Evolutionary conservation across 176 grass and related monocot genomes (phyloP), one percentile per base, ranked within the genome.

Genomic region (Puya raimondii): DNA sequence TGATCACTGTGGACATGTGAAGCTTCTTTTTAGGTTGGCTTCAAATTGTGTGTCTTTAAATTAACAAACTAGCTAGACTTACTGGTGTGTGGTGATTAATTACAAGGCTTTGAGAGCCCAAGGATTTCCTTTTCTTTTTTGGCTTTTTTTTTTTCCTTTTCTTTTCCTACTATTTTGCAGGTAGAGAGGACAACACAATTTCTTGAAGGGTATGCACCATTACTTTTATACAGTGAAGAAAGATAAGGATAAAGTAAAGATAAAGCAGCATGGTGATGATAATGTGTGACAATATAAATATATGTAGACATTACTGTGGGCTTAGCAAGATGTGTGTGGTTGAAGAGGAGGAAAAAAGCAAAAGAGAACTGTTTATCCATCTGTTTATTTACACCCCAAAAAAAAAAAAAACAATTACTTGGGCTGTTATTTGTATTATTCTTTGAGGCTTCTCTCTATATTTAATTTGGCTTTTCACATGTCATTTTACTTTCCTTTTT

Each of bases 21-120:
- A 67, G 65, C 65, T 48, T 67, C 65, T 67, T 67, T 67, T 67
- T 67, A 47, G 65, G 65, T 47, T 49, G 42, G 65, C 65, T 67
- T 67, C 65, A 49, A 47, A 47, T 47, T 26, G 15, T 56, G 26
- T 42, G 23, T 67, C 14, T 61, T 20, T 22, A 18, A 59, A 61
- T 61, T 61, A 61, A 18, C 56, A 61, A 18, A 18, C 56, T 18
- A 61, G 21, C 56, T 61, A 61, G 56, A 20, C n/a, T 61, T 61
- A 9, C 56, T 61, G 16, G 16, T 61, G 10, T 20, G 7, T 61
- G 17, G 16, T 61, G 17, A 8, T 61, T 20, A 10, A 18, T 61
- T 61, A 18, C n/a, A 16, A 61, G 56, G 56, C 2, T 18, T 61
- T 18, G 2, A 61, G 16, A 61, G 56, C 16, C 56, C 56, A 42